Conservation (phyloP, 208 protist genomes). For the Tritrichomonas musculus region DNA sequence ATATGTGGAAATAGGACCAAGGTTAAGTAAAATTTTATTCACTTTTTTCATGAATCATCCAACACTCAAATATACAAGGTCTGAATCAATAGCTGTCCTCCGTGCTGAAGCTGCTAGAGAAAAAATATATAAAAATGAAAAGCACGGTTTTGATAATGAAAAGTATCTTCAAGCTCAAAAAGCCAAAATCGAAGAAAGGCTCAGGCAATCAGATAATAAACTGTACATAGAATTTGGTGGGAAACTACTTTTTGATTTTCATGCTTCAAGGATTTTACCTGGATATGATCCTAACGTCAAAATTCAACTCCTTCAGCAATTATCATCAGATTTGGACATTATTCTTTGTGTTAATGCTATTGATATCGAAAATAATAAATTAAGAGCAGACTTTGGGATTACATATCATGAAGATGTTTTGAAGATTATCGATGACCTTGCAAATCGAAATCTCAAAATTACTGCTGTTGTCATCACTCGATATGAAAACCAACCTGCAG, state of each 20-base stretch:
- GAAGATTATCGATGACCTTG: neutral
- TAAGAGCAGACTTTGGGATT: neutral
- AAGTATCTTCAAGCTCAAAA: neutral
- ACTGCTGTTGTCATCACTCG: neutral
- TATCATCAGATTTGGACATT: neutral
- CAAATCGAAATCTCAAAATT: neutral
- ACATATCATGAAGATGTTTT: neutral
- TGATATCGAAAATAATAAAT: neutral
- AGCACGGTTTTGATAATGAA: neutral
- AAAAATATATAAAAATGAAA: neutral
- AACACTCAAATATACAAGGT: no score
- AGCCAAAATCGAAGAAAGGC: neutral
- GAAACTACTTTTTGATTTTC: neutral
- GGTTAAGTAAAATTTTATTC: no score
- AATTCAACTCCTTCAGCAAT: neutral
- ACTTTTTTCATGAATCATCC: no score
- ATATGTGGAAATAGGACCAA: no score
- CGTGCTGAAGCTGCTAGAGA: no score
- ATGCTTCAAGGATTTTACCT: neutral
- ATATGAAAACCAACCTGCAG: neutral
- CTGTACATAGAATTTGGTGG: slow-evolving; percentile 28
- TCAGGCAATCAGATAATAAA: neutral
- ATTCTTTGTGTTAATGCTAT: neutral
- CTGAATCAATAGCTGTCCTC: no score
- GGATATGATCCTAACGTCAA: neutral